Base-by-base conservation (phyloP, 257 asterid species). In the Solanum pennellii region DNA sequence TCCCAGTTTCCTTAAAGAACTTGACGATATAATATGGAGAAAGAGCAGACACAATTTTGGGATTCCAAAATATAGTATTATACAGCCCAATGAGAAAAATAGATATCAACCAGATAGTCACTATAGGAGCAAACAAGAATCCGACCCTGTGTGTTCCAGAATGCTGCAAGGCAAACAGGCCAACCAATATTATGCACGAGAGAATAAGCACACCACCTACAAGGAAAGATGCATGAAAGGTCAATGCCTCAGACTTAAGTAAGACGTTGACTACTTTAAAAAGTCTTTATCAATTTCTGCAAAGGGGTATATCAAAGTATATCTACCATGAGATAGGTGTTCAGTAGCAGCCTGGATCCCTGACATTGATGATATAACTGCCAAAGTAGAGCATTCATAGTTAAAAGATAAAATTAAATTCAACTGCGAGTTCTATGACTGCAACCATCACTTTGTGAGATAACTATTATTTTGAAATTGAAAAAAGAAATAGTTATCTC, bases 161-260 rank as follows among this genome's bases (percentile, higher is more conserved):
- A 88, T 96, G 99, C 94, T 96, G 99, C 92, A 96, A 92, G 86
- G 99, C 98, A 89, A 96, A 96, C 75, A 96, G 94, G 65, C 99
- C 98, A 84, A 97, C 93, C 95, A 97, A 91, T 86, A 97, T 94
- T 88, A 90, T 87, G 87, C 98, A 94, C 87, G 96, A 90, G 88
- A 97, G 89, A 89, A 89, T 80, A 86, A 93, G 93, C 83, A 94
- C 93, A 52, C 73, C 93, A 91, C 98, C 99, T 95, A 87, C 45
- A 69, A 82, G 79, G 44, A 85, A 88, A 86, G 88, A 72, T 86
- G 60, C 66, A 62, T 52, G 49, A 72, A 49, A 35, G 35, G 69
- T 49, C 39, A 31, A 73, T 73, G 59, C 47, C 65, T 33, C 82
- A 77, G 56, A 72, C 41, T 12, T 52, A 33, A 86, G 68, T 73